A percentile compares a stretch with the other conserved stretches of the same genome.
Evolutionary conservation across 1,284 basidiomycete species (phyloP).

Genomic region (Cryptococcus maquisensis): DNA sequence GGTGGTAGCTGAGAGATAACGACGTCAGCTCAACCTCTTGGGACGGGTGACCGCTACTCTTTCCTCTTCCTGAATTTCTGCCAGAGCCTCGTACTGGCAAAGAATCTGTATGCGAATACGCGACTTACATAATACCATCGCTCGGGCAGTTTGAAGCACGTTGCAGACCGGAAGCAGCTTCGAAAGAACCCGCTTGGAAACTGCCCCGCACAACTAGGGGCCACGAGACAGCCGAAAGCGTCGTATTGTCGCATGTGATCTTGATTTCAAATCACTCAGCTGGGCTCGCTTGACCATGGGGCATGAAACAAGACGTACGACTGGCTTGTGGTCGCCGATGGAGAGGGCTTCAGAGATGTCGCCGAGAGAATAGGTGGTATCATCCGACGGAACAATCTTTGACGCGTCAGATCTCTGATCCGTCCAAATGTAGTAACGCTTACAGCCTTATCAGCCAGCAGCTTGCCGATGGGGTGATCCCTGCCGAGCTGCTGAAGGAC

Average conservation of each 20-base stretch:
- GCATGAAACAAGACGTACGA: conserved; percentile 22
- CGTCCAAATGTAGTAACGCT: conserved; percentile 7
- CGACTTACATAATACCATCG: conserved; percentile 42
- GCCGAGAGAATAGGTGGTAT: conserved; percentile 37
- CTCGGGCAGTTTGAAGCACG: conserved; percentile 34
- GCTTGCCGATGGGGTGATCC: conserved; percentile 20
- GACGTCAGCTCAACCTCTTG: neutral
- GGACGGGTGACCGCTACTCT: too few relatives aligned
- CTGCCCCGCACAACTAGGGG: conserved; percentile 33
- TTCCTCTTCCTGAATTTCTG: neutral
- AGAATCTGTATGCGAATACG: neutral
- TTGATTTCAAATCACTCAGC: conserved; percentile 7
- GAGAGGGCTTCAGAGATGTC: conserved; percentile 36
- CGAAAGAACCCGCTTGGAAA: conserved; percentile 33
- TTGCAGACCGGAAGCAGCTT: conserved; percentile 14
- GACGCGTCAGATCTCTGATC: neutral
- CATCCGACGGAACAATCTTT: conserved; percentile 45
- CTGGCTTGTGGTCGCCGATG: conserved; percentile 19
- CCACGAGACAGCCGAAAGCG: conserved; percentile 36
- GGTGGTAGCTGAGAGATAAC: conserved; percentile 30
- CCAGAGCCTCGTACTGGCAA: too few relatives aligned
- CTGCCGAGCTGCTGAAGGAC: conserved; percentile 34
- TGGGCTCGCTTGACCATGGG: too few relatives aligned
- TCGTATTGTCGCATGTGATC: conserved; percentile 38
- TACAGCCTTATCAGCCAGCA: conserved; percentile 41